Base-by-base conservation (phyloP, 23 red algal genomes). In the Gracilaria caudata region DNA sequence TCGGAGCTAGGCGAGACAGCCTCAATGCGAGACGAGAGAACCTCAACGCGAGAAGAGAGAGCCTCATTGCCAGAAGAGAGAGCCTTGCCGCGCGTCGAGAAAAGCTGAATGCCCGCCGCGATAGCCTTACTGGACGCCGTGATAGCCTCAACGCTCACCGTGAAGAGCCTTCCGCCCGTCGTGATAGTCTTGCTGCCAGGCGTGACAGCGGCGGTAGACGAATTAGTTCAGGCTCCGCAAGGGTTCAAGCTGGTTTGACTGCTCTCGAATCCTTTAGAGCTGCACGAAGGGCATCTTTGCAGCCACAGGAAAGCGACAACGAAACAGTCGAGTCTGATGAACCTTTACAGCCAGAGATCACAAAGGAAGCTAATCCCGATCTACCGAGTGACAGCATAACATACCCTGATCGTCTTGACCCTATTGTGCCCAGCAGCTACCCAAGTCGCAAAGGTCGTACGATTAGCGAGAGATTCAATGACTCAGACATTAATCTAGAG, bases 231-330 rank as follows among this genome's bases (percentile, higher is more conserved):
- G 70, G 70, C 37, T 29, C 37, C 35, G 82, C 46, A 0, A 45
- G 65, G 38, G 23, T 61, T 33, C 44, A 49, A 30, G 65, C 37
- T 35, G 82, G 82, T 34, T n/a, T 66, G 21, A 73, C 43, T 34
- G 82, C 82, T 36, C 44, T 86, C n/a, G 82, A 86, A 46, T 71
- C 60, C 47, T 86, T 86, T 33, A 61, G 82, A 19, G 82, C 82
- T 11, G 82, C 66, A 20, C 60, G 82, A 71, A 71, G 82, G 33
- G 82, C 82, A 37, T 73, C 64, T 46, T 45, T 86, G 35, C 60
- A 86, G 45, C 29, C 61, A 4, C 39, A 86, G 39, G 82, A 55
- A 43, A 6, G 4, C 44, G 82, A 51, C 5, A 59, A 74, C 12
- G 64, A 71, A 19, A 1, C 49, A 7, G 25, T 14, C 5, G 20